These are phyloP conservation scores for Rhizomucor pusillus DNA, from an alignment of 371 early-diverging fungal species.

Conservation along the genomic window DNA sequence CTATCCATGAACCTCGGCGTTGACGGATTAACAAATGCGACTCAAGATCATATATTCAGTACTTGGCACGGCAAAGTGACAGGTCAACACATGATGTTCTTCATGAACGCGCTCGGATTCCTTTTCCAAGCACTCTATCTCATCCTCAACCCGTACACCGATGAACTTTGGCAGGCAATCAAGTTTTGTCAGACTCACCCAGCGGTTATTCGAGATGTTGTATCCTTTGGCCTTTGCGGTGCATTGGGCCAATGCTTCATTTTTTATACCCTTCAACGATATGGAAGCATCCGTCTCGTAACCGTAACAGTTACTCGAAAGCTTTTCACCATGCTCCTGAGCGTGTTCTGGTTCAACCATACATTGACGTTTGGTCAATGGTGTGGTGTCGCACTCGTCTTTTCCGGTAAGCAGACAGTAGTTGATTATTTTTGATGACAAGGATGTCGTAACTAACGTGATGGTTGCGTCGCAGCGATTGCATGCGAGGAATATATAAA, in stretches of 20 bases:
- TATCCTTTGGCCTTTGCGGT: constrained; percentile 88
- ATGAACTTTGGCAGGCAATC: constrained; percentile 80
- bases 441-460: constrained; percentile 70
- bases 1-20: constrained; percentile 82
- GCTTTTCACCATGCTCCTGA: constrained; percentile 91
- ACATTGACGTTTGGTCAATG: constrained; percentile 79
- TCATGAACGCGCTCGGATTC: constrained; percentile 87
- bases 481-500: too few relatives aligned
- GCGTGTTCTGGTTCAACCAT: constrained; percentile 89
- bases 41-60: constrained; percentile 93
- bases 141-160: constrained; percentile 61
- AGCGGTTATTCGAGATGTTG: constrained; percentile 76
- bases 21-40: constrained; percentile 97
- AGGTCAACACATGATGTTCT: constrained; percentile 97
- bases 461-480: too few relatives aligned
- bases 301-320: constrained; percentile 97
- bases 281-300: constrained; percentile 89
- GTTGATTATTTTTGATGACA: constrained; percentile 24
- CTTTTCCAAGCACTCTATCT: constrained; percentile 72
- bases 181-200: constrained; percentile 77
- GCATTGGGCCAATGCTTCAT: constrained; percentile 98
- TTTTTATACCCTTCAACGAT: constrained; percentile 90
- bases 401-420: constrained; percentile 54
- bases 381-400: constrained; percentile 84
- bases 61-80: constrained; percentile 62